Evolutionary conservation across 2,329 filamentous ascomycete species (phyloP), one percentile per base, ranked within the genome.

Genomic region (Ceratocystiopsis sp.): DNA sequence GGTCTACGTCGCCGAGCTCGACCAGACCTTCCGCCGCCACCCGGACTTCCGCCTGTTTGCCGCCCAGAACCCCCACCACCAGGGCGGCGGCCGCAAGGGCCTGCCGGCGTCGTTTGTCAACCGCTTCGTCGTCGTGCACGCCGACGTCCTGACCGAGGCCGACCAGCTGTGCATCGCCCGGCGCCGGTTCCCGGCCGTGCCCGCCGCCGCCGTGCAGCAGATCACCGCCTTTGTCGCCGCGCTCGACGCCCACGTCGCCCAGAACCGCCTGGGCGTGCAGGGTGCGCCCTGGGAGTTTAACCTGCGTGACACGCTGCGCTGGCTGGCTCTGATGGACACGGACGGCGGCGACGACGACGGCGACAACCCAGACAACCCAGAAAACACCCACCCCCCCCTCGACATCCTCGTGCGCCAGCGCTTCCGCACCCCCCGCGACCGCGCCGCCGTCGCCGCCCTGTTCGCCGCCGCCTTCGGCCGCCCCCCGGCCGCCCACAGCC

Each of bases 51-150:
- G 82, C n/a, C 73, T 98, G 0, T 98, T 98, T 55, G 91, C 93
- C 14, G 87, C 91, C 0, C 91, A 98, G 58, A 98, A 98, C 56
- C 91, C 91, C 10, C 91, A 98, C 60, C 85, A 95, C 54, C 91
- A 98, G 61, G 91, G 91, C 45, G 89, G 91, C 49, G 91, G 91
- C 11, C 76, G 91, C 52, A 98, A 98, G 61, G 91, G 91, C 35
- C 66, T 98, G 34, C 91, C 91, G 1, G 83, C 82, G 45, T 96
- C 91, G 1, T 98, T 98, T 54, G 91, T 98, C 48, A 96, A 98
- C 58, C 82, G 93, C 38, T 98, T 98, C 58, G 91, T 93, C 35
- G 89, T 98, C 16, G 93, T 98, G 0, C 96, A 96, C 61, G 86
- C 91, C 45, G 91, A 98, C 55, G 74, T 86, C 5, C 91, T 98